Evolutionary conservation across 768 basidiomycete species (phyloP).

Genomic region (Podaxis sp.): DNA sequence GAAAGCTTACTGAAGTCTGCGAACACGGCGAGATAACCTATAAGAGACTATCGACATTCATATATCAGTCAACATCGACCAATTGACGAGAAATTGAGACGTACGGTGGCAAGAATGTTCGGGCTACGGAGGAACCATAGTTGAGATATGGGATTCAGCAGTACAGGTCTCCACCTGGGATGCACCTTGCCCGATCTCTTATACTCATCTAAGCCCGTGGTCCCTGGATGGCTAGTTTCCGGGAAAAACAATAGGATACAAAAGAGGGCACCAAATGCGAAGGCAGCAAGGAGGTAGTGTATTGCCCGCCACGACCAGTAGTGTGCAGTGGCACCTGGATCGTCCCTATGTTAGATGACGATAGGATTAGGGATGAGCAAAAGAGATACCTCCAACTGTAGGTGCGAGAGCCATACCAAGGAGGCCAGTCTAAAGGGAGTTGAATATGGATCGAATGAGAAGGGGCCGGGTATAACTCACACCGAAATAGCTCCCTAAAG

Average conservation of each 20-base stretch:
- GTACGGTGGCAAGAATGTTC: slow-evolving; percentile 48
- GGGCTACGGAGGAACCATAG: slow-evolving; percentile 52
- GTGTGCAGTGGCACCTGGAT: slow-evolving; percentile 11
- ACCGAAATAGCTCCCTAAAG: slow-evolving; percentile 58
- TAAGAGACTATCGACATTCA: slow-evolving; percentile 14
- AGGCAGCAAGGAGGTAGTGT: slow-evolving; percentile 44
- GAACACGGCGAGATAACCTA: slow-evolving; percentile 23
- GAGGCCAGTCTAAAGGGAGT: slow-evolving; percentile 42
- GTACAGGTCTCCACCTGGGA: slow-evolving; percentile 28
- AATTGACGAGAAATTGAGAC: slow-evolving; percentile 20
- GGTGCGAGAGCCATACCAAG: slow-evolving; percentile 64
- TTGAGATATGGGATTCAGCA: slow-evolving; percentile 54
- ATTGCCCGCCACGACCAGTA: slow-evolving; percentile 61
- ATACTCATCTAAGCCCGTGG: slow-evolving; percentile 51
- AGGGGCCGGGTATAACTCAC: slow-evolving; percentile 27
- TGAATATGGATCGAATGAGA: neutral
- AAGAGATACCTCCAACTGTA: slow-evolving; percentile 43
- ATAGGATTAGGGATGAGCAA: neutral
- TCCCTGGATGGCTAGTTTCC: slow-evolving; percentile 64
- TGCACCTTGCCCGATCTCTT: slow-evolving; percentile 28
- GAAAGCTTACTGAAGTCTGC: slow-evolving; percentile 42
- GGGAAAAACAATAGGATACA: slow-evolving; percentile 49
- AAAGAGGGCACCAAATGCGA: slow-evolving; percentile 38
- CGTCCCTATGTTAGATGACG: neutral
- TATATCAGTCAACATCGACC: neutral